Base-by-base conservation (phyloP, 2,329 filamentous ascomycete species). In the Paecilomyces niveus region DNA sequence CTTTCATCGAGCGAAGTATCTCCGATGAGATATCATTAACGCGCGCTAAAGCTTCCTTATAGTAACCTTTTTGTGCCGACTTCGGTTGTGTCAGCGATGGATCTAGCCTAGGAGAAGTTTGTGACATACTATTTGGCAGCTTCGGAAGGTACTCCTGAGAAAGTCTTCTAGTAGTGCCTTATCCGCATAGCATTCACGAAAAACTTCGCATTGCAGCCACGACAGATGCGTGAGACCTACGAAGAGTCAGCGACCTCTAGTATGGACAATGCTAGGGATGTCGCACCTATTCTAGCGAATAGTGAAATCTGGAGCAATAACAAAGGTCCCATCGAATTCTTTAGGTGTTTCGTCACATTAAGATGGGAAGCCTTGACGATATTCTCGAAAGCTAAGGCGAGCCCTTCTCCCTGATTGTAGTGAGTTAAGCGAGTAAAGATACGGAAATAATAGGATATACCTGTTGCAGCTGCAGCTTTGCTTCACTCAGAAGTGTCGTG, bases 291-390 rank as follows among this genome's bases (percentile, higher is more conserved):
- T 39, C 92, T 83, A 55, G 87, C 86, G 81, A 89, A 96, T 1
- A 94, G 72, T 0, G 89, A 82, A 31, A 89, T 86, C 54, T 85
- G 82, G 50, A 96, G 80, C 2, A 91, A 81, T 60, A 92, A 81
- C 63, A 92, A 87, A 0, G 87, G 83, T 0, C 90, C 90, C 64
- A 90, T 84, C 72, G 89, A 87, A 65, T 80, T 85, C 65, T 83
- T 84, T 68, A 94, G 82, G 63, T 89, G 86, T 64, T 88, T 88
- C 58, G 87, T 86, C n/a, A 92, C 81, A 61, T 92, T 88, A 29
- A 96, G 78, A 65, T 94, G 89, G 0, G 89, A 90, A 63, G 90
- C 89, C 68, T 92, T 88, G n/a, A 89, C 83, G 61, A 96, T 83
- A 64, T 87, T 84, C 70, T 96, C 92, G 56, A 94, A 80, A 1